These are phyloP conservation scores for Colletotrichum lentis DNA, from an alignment of 2,329 filamentous ascomycete species.

Conservation along the genomic window DNA sequence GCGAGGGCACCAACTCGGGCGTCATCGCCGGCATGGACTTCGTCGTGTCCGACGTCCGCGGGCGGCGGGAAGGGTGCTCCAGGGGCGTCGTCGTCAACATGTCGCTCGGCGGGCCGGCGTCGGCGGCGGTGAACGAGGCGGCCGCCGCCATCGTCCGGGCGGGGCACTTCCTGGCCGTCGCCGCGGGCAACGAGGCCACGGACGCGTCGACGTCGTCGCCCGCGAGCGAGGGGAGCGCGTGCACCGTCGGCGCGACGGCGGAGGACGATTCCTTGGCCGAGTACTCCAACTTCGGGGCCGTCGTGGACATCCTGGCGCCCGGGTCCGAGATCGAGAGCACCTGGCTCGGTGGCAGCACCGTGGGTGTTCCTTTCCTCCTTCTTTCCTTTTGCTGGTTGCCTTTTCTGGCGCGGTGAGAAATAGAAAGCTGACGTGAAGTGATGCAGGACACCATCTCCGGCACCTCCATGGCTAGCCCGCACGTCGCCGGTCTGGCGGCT, in stretches of 20 bases:
- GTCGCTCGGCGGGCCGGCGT: conserved; percentile 61
- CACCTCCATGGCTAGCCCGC: conserved; percentile 40
- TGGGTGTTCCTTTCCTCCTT: conserved; percentile 29
- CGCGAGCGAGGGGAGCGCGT: conserved; percentile 56
- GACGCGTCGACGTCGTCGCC: conserved; percentile 58
- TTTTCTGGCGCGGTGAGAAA: no score
- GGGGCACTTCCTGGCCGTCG: conserved; percentile 63
- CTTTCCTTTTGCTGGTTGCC: conserved; percentile 19
- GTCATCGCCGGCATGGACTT: conserved; percentile 57
- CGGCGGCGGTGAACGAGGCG: conserved; percentile 59
- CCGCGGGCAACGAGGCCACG: conserved; percentile 60
- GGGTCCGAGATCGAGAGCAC: conserved; percentile 58
- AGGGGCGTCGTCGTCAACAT: conserved; percentile 62
- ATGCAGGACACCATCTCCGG: conserved; percentile 36
- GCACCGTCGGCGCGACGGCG: conserved; percentile 62
- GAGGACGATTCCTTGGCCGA: conserved; percentile 51
- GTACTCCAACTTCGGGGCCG: conserved; percentile 62
- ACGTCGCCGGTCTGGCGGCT: conserved; percentile 39
- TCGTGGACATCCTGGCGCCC: conserved; percentile 62
- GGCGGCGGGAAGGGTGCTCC: conserved; percentile 45
- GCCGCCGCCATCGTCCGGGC: conserved; percentile 55
- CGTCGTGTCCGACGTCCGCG: conserved; percentile 47
- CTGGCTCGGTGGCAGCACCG: conserved; percentile 54
- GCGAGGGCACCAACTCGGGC: conserved; percentile 50
- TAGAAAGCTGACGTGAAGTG: neutral